These are phyloP conservation scores for Malassezia obtusa DNA, from an alignment of 1,284 basidiomycete genomes.

Conservation along the genomic window DNA sequence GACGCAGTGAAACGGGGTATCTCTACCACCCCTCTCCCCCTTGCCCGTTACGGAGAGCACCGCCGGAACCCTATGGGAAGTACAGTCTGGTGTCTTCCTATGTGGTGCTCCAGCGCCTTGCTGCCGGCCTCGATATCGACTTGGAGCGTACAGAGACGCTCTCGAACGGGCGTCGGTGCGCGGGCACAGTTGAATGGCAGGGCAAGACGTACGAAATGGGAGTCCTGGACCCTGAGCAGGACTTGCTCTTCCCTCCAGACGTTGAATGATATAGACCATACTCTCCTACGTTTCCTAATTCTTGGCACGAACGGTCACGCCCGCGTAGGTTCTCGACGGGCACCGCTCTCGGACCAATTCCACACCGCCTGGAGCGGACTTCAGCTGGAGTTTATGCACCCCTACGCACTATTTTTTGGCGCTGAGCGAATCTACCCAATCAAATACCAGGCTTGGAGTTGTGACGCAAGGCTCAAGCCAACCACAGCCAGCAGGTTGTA, in stretches of 20 bases:
- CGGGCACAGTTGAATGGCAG: conserved; percentile 5
- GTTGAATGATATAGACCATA: neutral
- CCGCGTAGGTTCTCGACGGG: too few species aligned
- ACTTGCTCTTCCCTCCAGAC: neutral
- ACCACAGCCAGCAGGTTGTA: too few species aligned
- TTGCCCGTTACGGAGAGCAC: conserved; percentile 1
- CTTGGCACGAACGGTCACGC: neutral
- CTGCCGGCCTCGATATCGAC: conserved; percentile 11
- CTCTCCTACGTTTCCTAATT: too few species aligned
- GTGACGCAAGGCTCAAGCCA: neutral
- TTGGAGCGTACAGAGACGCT: neutral
- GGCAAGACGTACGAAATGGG: neutral
- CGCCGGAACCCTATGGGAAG: conserved; percentile 3
- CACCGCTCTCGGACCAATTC: neutral
- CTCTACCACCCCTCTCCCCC: conserved; percentile 15
- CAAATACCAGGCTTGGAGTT: neutral
- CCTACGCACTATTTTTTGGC: neutral
- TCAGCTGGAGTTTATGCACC: neutral
- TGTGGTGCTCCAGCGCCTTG: conserved; percentile 11
- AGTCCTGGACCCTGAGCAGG: neutral
- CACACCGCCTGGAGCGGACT: too few species aligned
- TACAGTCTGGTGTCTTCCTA: conserved; percentile 16
- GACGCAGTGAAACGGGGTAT: conserved; percentile 10
- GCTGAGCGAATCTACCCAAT: neutral
- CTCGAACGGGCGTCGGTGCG: neutral